These are phyloP conservation scores for Xylaria sp. DNA, from an alignment of 2,329 filamentous ascomycete genomes.

Conservation along the genomic window DNA sequence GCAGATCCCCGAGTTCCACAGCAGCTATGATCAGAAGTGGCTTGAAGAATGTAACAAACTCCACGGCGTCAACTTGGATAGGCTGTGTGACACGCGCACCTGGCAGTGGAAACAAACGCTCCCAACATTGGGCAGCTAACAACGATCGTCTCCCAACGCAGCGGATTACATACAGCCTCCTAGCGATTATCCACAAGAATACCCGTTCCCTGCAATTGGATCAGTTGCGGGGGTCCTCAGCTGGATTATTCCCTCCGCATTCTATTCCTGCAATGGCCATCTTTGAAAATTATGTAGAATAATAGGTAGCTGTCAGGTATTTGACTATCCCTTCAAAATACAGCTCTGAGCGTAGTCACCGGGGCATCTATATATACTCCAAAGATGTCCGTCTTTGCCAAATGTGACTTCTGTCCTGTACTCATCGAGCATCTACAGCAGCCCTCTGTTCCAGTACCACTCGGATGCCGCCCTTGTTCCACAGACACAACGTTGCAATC, in stretches of 20 bases:
- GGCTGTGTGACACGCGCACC: constrained; percentile 6
- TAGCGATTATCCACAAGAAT: not conserved
- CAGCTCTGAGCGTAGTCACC: not conserved
- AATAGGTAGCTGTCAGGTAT: too few relatives aligned
- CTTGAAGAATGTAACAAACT: constrained; percentile 23
- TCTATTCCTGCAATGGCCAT: too few relatives aligned
- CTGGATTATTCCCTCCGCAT: not conserved
- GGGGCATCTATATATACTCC: constrained; percentile 1
- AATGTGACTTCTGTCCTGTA: constrained; percentile 20
- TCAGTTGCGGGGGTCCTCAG: too few relatives aligned
- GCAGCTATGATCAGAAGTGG: constrained; percentile 23
- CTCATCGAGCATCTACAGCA: constrained; percentile 15
- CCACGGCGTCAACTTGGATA: constrained; percentile 2
- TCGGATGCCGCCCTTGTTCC: constrained; percentile 15
- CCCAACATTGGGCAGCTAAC: constrained; percentile 2
- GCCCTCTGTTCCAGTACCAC: constrained; percentile 20
- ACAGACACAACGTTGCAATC: constrained; percentile 15
- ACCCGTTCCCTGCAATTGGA: not conserved
- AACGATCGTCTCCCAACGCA: constrained; percentile 1
- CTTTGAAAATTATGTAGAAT: too few relatives aligned
- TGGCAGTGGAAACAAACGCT: constrained; percentile 12
- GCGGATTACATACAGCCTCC: constrained; percentile 4
- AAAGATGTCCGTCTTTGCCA: constrained; percentile 5
- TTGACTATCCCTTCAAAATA: not conserved
- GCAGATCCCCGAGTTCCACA: constrained; percentile 29